Percentiles rank a stretch among this genome's conserved stretches.
phyloP scores from a whole-genome alignment of 345 rosid genomes.

The Physaria fendleri region DNA sequence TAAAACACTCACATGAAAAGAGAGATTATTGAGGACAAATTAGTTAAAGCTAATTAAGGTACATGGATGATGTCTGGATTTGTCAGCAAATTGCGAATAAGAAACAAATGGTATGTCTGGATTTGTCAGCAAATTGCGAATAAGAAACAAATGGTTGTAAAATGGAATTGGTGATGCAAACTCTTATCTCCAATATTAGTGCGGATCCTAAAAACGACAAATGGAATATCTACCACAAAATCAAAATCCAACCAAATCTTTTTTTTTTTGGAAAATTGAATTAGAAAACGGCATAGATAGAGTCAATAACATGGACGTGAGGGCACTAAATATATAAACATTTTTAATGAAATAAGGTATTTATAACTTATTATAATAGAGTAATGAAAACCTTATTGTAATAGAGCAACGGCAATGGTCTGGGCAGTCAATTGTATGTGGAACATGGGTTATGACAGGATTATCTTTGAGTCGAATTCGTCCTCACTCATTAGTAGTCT shows the following conservation, averaged over 20 bases:
- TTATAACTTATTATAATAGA: not conserved
- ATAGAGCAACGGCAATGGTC: no score
- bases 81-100: not conserved
- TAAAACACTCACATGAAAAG: not conserved
- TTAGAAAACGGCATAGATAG: not conserved
- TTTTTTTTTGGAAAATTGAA: not conserved
- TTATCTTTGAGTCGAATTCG: no score
- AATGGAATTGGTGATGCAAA: constrained; percentile 7
- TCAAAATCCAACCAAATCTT: constrained; percentile 11
- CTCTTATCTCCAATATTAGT: not conserved
- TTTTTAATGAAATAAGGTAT: not conserved
- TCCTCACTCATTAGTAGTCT: no score
- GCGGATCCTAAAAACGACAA: constrained; percentile 12
- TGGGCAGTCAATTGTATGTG: no score
- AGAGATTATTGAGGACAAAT: no score
- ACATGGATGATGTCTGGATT: no score
- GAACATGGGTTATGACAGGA: no score
- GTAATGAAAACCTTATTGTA: no score
- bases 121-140: not conserved
- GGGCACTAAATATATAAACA: not conserved
- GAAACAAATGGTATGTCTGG: not conserved
- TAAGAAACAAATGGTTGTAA: not conserved
- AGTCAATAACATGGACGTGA: not conserved
- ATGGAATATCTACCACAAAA: not conserved
- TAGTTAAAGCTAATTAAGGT: no score